phyloP scores from a whole-genome alignment of 1,284 basidiomycete genomes.

The Rhodofomes roseus region DNA sequence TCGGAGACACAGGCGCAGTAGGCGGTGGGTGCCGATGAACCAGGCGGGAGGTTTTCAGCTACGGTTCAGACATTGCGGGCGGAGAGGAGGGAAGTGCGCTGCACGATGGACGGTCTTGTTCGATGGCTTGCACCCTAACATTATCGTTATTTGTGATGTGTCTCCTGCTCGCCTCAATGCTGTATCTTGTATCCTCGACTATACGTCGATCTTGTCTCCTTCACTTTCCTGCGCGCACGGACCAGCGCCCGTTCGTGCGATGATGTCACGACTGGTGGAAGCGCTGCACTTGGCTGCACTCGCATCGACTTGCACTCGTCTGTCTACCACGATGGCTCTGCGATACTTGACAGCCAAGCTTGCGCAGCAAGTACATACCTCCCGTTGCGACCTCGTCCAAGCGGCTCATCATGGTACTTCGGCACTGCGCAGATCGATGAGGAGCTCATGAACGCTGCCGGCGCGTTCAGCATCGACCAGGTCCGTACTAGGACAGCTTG shows the following conservation, averaged over 20 bases:
- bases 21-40: not conserved
- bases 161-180: slow-evolving; percentile 1
- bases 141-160: slow-evolving; percentile 6
- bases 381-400: not conserved
- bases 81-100: not conserved
- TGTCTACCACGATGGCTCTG: slow-evolving; percentile 51
- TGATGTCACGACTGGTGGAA: slow-evolving; percentile 10
- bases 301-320: not conserved
- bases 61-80: not conserved
- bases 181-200: not conserved
- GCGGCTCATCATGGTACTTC: slow-evolving; percentile 5
- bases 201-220: not conserved
- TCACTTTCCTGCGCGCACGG: too few relatives aligned
- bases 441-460: slow-evolving; percentile 81
- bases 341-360: slow-evolving; percentile 76
- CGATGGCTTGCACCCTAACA: not conserved
- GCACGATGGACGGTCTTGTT: not conserved
- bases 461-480: slow-evolving; percentile 91
- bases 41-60: not conserved
- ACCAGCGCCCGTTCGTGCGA: slow-evolving; percentile 1
- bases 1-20: not conserved
- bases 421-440: slow-evolving; percentile 71
- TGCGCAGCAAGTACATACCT: slow-evolving; percentile 69
- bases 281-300: not conserved
- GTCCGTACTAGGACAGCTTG: slow-evolving; percentile 33